Evolutionary conservation across 2,329 filamentous ascomycete species (phyloP), one percentile per base, ranked within the genome.

Genomic region (Sporothrix luriei): DNA sequence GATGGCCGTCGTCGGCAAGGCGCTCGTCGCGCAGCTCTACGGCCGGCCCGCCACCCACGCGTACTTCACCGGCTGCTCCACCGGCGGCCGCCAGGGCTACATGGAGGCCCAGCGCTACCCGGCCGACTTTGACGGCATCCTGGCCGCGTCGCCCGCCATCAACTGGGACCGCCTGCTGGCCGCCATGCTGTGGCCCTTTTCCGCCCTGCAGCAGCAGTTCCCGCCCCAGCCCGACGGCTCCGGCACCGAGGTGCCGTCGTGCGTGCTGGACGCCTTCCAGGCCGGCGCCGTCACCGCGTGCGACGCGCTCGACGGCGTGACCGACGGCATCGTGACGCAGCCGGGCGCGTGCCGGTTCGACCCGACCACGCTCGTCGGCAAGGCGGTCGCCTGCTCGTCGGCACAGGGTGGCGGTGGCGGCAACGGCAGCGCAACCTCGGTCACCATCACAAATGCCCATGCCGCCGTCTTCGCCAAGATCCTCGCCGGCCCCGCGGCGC

Each of bases 121-220:
- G 0, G 77, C 83, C 10, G 84, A 85, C 69, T 86, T 85, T 71
- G 83, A 87, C 71, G 85, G 85, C 24, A 82, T 87, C 51, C 75
- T 84, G 7, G 84, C 84, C 0, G 81, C 79, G 0, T 78, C 78
- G 1, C 80, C 82, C 0, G 84, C 82, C 7, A 71, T 82, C 6
- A 74, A 79, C 54, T 74, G 74, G 70, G 21, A 26, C 81, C 79
- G 81, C 81, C 48, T 76, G 26, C 62, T 73, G 16, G 54, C 71
- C 1, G 65, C 66, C 2, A 48, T 72, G 16, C 62, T 73, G 48
- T 77, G 75, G 75, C 73, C 77, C 3, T 80, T 82, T 80, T 77
- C 55, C 40, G 64, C 74, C n/a, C 76, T 77, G 73, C 75, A 78
- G 38, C 71, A 59, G 19, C 55, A 59, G 55, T 40, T 54, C 24